Evolutionary conservation across 805 yeast genomes (phyloP).

Genomic region (Barnettozyma salicaria): DNA sequence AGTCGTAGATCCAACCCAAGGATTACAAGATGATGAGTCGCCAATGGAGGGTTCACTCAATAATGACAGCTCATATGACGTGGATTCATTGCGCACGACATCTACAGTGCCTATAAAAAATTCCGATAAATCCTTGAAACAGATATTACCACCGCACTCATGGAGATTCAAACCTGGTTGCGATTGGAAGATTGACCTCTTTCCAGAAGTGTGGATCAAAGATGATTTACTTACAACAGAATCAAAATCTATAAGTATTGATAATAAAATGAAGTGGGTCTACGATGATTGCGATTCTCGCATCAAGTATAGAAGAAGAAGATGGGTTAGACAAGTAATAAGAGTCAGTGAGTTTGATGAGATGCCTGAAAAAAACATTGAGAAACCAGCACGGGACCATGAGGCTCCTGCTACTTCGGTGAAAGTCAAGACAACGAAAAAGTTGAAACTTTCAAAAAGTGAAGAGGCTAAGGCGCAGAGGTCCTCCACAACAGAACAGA

Average conservation of each 20-base stretch:
- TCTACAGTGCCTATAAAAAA: neutral
- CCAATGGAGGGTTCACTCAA: slow-evolving; percentile 1
- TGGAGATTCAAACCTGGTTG: slow-evolving; percentile 44
- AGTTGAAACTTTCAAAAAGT: neutral
- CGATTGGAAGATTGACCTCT: slow-evolving; percentile 63
- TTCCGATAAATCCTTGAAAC: slow-evolving; percentile 20
- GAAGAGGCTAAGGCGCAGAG: neutral
- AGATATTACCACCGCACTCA: slow-evolving; percentile 50
- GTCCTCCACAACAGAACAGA: neutral
- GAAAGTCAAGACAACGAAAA: neutral
- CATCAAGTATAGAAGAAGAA: slow-evolving; percentile 48
- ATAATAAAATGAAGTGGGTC: slow-evolving; percentile 80
- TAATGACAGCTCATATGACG: too few relatives aligned
- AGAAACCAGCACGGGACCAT: too few relatives aligned
- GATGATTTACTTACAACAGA: slow-evolving; percentile 34
- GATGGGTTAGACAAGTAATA: slow-evolving; percentile 50
- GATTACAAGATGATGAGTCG: slow-evolving; percentile 8
- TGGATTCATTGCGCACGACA: neutral
- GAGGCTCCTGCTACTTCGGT: too few relatives aligned
- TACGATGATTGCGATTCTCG: slow-evolving; percentile 44
- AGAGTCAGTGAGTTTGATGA: slow-evolving; percentile 20
- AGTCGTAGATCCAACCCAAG: slow-evolving; percentile 43
- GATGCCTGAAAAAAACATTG: neutral
- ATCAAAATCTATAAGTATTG: slow-evolving; percentile 49
- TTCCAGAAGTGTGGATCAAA: slow-evolving; percentile 59